Evolutionary conservation across 179 eudicot genomes (phyloP), one percentile per base, ranked within the genome.

Genomic region (Dionaea muscipula): DNA sequence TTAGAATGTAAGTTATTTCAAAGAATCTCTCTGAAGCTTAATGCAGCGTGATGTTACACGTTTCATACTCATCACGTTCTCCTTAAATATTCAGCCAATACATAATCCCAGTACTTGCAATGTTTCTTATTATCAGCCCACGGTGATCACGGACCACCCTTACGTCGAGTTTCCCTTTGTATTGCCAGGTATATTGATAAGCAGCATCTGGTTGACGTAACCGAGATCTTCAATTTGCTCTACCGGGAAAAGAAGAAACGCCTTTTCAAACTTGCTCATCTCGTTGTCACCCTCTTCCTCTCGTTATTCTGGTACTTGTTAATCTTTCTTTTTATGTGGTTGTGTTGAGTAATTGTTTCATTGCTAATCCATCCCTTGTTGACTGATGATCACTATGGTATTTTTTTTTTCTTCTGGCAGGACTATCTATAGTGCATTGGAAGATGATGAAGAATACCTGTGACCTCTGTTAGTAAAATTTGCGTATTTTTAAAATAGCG

Each of bases 201-300:
- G 27, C 71, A 68, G 18, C 94, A 90, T 61, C 48, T 86, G 52
- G 70, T 90, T 57, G 94, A 90, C 64, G 95, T 87, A 64, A 90
- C 97, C 3, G 97, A 90, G 76, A 84, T 84, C 59, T 90, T 90
- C 71, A 86, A 82, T 60, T 68, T 70, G 60, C 72, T 90, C 18
- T 59, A 73, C 44, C 75, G 82, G 84, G 91, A 81, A 55, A 90
- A 84, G 81, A 84, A 75, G 67, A 75, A 69, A 57, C 78, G 94
- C 19, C 68, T 82, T 26, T 76, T 63, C 72, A 90, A 90, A 73
- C 81, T 86, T 31, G 84, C 65, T 19, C 84, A 86, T 61, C 80
- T 84, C 57, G 64, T 76, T 43, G 16, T 74, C 55, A 51, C 76
- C 60, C 72, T 90, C 38, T 68, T 67, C 64, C 69, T 81, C 14